Conservation (phyloP, 495 filamentous ascomycete species). For the Talaromyces nanjingensis region DNA sequence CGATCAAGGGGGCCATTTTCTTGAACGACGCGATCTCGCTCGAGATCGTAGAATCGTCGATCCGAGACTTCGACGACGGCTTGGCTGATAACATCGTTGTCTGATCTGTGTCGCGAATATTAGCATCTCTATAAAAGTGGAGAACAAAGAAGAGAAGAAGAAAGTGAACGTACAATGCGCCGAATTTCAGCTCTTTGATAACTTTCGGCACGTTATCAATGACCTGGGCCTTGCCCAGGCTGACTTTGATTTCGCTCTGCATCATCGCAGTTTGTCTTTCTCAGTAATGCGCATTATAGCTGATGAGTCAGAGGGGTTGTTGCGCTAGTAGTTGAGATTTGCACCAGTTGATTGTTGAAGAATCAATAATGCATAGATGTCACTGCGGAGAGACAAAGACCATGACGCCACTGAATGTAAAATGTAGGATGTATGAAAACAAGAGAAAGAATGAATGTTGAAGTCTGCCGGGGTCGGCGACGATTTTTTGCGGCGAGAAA, state of each 20-base stretch:
- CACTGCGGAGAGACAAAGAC: not conserved
- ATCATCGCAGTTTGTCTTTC: conserved; percentile 26
- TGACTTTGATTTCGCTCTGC: conserved; percentile 43
- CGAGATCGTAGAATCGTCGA: conserved; percentile 81
- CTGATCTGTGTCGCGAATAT: conserved; percentile 48
- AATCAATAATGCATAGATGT: not conserved
- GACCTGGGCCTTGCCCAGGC: conserved; percentile 78
- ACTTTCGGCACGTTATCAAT: conserved; percentile 80
- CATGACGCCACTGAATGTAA: not conserved
- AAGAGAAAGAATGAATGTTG: not conserved
- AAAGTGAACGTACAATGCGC: conserved; percentile 60
- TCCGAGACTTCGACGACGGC: conserved; percentile 88
- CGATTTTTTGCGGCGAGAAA: conserved; percentile 11
- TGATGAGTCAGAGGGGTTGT: not conserved
- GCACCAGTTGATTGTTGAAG: not conserved
- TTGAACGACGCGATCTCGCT: conserved; percentile 60
- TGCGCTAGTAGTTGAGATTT: not conserved
- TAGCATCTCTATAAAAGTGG: conserved; percentile 16
- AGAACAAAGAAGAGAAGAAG: conserved; percentile 10
- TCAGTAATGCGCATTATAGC: conserved; percentile 8
- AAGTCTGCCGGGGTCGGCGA: conserved; percentile 10
- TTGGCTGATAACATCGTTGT: conserved; percentile 89
- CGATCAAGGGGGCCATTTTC: conserved; percentile 79
- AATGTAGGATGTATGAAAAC: not conserved
- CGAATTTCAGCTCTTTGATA: conserved; percentile 90